Evolutionary conservation across 495 filamentous ascomycete genomes (phyloP).

Genomic region (Podospora appendiculata): DNA sequence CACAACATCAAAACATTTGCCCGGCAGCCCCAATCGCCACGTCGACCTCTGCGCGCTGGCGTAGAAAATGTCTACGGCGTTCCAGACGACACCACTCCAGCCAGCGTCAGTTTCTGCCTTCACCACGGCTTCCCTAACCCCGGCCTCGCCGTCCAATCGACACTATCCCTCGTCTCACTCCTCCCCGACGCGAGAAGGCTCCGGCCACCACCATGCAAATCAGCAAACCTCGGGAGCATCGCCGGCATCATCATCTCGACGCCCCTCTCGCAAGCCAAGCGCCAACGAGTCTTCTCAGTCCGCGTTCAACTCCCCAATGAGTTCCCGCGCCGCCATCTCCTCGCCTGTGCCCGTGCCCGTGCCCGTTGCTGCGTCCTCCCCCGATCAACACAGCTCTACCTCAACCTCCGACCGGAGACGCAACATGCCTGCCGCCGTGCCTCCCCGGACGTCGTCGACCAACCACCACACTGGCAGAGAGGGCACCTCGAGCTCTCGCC

Average conservation of each 20-base stretch:
- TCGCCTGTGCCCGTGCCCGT: slow-evolving; percentile 40
- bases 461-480: slow-evolving; percentile 30
- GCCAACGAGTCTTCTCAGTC: slow-evolving; percentile 36
- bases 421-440: slow-evolving; percentile 44
- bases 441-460: slow-evolving; percentile 58
- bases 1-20: slow-evolving; percentile 10
- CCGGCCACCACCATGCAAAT: slow-evolving; percentile 30
- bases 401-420: slow-evolving; percentile 31
- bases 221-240: slow-evolving; percentile 28
- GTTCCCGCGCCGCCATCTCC: slow-evolving; percentile 37
- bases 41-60: slow-evolving; percentile 15
- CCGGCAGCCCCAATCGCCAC: slow-evolving; percentile 8
- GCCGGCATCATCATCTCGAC: slow-evolving; percentile 32
- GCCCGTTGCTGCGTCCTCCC: slow-evolving; percentile 24
- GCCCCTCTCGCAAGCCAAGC: slow-evolving; percentile 44
- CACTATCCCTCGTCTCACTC: slow-evolving; percentile 33
- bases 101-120: slow-evolving; percentile 38
- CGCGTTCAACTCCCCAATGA: slow-evolving; percentile 39
- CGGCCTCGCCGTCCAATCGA: slow-evolving; percentile 37
- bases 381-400: slow-evolving; percentile 32
- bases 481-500: slow-evolving; percentile 28
- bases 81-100: slow-evolving; percentile 48
- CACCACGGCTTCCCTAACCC: slow-evolving; percentile 35
- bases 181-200: slow-evolving; percentile 33
- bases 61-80: slow-evolving; percentile 46